These are phyloP conservation scores for Kuraishia capsulata DNA, from an alignment of 805 yeast genomes.

Conservation along the genomic window DNA sequence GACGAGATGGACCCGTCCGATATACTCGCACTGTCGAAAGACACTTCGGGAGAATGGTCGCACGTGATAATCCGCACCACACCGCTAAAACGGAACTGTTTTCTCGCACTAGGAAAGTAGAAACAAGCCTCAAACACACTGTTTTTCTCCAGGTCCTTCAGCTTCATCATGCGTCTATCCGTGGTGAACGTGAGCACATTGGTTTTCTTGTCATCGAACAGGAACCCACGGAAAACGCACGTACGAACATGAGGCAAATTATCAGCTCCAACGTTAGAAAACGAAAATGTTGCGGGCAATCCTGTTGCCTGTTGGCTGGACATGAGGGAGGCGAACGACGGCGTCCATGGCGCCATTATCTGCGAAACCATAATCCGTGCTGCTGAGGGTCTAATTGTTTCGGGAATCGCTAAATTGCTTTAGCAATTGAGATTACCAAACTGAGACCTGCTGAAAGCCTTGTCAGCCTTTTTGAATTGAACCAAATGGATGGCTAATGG, in stretches of 20 bases:
- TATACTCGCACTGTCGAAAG: background rate
- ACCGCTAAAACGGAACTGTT: conserved; percentile 71
- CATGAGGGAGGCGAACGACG: conserved; percentile 47
- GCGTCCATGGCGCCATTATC: conserved; percentile 69
- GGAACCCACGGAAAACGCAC: conserved; percentile 63
- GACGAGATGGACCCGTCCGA: background rate
- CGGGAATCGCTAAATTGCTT: too few species aligned
- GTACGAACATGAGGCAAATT: conserved; percentile 57
- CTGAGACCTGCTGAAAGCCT: too few species aligned
- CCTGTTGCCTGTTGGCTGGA: conserved; percentile 32
- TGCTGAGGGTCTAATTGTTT: background rate
- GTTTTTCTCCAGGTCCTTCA: conserved; percentile 37
- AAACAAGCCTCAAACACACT: conserved; percentile 69
- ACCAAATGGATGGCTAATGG: too few species aligned
- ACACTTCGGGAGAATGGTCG: conserved; percentile 12
- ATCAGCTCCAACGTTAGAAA: conserved; percentile 56
- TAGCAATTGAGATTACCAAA: too few species aligned
- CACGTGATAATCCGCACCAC: conserved; percentile 37
- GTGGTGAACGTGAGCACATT: conserved; percentile 64
- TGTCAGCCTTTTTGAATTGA: too few species aligned
- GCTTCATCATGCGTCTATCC: conserved; percentile 62
- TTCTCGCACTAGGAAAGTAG: conserved; percentile 51
- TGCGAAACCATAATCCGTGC: conserved; percentile 3
- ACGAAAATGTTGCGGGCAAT: conserved; percentile 54
- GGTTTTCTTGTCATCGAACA: conserved; percentile 59